Conservation (phyloP, 106 monocot genomes). For the Allium sativum region DNA sequence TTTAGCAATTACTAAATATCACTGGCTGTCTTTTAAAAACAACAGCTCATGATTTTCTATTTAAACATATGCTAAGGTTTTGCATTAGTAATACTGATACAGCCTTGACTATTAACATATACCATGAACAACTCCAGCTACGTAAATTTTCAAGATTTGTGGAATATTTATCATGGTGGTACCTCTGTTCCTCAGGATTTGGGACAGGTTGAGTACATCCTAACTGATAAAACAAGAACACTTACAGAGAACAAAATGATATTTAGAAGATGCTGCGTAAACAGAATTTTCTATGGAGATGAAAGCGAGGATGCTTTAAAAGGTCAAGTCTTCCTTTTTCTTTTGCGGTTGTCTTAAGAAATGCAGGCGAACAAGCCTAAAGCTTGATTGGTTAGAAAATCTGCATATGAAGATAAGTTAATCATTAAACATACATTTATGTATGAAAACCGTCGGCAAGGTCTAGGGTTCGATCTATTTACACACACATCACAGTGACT, state of each 20-base stretch:
- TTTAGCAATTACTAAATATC: too few relatives aligned
- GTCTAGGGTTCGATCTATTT: too few relatives aligned
- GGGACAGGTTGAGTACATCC: constrained; percentile 93
- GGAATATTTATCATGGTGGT: too few relatives aligned
- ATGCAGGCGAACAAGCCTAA: too few relatives aligned
- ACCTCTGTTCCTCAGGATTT: constrained; percentile 35
- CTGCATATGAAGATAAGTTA: too few relatives aligned
- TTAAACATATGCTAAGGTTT: background rate
- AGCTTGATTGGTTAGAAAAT: too few relatives aligned
- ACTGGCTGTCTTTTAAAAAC: too few relatives aligned
- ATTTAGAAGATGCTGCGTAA: constrained; percentile 88
- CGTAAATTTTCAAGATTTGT: background rate
- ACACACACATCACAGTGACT: too few relatives aligned
- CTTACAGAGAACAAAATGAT: constrained; percentile 94
- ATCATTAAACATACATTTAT: too few relatives aligned
- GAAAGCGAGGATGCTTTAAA: constrained; percentile 86
- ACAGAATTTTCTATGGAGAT: constrained; percentile 76
- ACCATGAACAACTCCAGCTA: background rate
- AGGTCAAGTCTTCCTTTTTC: constrained; percentile 42
- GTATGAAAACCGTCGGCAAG: too few relatives aligned
- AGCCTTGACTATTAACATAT: background rate
- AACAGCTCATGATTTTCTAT: background rate
- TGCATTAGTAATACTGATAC: background rate
- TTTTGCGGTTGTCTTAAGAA: too few relatives aligned
- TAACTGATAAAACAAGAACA: constrained; percentile 98